Evolutionary conservation across 2,329 filamentous ascomycete species (phyloP), one percentile per base, ranked within the genome.

Genomic region (Rhynchosporium secalis): DNA sequence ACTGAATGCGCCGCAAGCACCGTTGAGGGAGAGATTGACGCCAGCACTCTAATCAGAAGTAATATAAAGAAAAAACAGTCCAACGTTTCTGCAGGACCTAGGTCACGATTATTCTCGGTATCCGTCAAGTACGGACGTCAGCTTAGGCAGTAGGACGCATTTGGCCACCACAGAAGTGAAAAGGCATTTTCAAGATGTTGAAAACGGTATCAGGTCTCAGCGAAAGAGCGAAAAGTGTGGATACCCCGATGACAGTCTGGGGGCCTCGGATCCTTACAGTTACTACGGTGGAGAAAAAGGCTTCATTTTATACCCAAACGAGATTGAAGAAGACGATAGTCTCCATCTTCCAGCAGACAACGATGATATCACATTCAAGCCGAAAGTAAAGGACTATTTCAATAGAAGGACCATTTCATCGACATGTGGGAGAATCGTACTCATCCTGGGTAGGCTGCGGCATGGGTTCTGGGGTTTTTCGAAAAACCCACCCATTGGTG

Each of bases 241-340:
- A 75, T 78, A 64, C 74, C 75, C 81, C 10, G 79, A 83, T 68
- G 80, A 83, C 66, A 74, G 79, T 38, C 70, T 83, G 12, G 75
- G 72, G 20, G 78, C 76, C 8, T 78, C 79, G 1, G 74, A 66
- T 70, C 71, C 77, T 28, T 78, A 20, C 20, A 20, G 20, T 20
- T 20, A 79, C 60, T 73, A 75, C 41, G 76, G 75, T 29, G 75
- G 76, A 52, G 73, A 74, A 28, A 71, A 72, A 38, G 71, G 71
- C 0, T 74, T 74, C 47, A 72, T 80, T 4, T 68, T 83, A 26
- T 80, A 81, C 65, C 73, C 75, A 13, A 77, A 83, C 63, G 77
- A 82, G 63, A 75, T 78, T 54, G 82, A 84, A 68, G 76, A 76
- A 31, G 82, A 84, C 64, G 82, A 84, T 64, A 78, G 80, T 31